A percentile compares a stretch with the other conserved stretches of the same genome.
Conservation (phyloP, 1,139 yeast species). For the Kodamaea plutei region DNA sequence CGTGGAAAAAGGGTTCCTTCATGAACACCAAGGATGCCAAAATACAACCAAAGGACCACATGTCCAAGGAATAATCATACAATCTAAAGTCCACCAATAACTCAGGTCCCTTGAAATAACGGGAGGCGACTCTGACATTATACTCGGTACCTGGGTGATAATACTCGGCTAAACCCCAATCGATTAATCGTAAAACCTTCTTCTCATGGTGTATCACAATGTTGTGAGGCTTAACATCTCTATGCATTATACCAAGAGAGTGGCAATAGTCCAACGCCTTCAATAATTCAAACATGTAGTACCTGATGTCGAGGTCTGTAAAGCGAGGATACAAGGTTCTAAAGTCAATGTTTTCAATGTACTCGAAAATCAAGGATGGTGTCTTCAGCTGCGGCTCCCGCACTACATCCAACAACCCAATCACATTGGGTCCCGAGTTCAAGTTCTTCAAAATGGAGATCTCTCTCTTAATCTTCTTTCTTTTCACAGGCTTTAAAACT, state of each 20-base stretch:
- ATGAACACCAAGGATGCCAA: conserved; percentile 94
- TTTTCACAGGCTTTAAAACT: conserved; percentile 93
- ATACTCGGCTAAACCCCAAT: conserved; percentile 98
- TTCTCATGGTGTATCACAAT: conserved; percentile 93
- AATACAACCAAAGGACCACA: conserved; percentile 98
- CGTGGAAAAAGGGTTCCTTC: conserved; percentile 97
- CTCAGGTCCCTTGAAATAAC: conserved; percentile 98
- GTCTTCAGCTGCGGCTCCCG: conserved; percentile 89
- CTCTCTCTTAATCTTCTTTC: conserved; percentile 94
- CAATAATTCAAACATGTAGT: conserved; percentile 82
- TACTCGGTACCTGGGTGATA: conserved; percentile 94
- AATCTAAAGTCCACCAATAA: conserved; percentile 86
- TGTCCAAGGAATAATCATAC: conserved; percentile 90
- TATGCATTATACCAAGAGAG: conserved; percentile 97
- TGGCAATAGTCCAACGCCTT: conserved; percentile 92
- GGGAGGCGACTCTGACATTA: conserved; percentile 96
- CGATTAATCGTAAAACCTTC: conserved; percentile 74
- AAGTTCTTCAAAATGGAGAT: conserved; percentile 88
- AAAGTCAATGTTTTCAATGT: conserved; percentile 86
- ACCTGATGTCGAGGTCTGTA: conserved; percentile 76
- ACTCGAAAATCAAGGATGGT: conserved; percentile 91
- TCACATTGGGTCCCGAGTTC: conserved; percentile 81
- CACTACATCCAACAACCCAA: conserved; percentile 78
- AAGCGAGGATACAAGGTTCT: conserved; percentile 89
- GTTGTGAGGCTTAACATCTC: conserved; percentile 98